Base-by-base conservation (phyloP, 768 basidiomycete species). In the Auricularia heimuer region DNA sequence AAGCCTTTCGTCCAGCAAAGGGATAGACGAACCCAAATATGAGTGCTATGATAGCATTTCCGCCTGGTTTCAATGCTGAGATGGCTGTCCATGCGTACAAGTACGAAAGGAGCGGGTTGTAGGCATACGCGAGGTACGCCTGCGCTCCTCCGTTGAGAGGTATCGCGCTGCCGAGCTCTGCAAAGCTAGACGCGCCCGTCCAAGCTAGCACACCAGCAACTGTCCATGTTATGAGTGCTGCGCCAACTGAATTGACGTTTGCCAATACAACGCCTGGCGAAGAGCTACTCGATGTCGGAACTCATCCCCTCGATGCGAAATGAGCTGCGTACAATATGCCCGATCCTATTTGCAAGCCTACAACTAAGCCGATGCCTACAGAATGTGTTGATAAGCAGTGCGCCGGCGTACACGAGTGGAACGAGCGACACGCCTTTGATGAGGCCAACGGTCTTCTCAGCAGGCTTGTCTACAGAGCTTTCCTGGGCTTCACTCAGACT, bases 11-110 rank as follows among this genome's bases (percentile, higher is more conserved):
- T 64, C 33, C 66, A 66, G 39, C 47, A 67, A 18, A 63, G 45
- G 34, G 65, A 45, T 2, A 18, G 58, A 62, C 63, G 1, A 33
- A 68, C 70, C 88, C 85, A 73, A 92, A 92, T 63, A 93, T 94
- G 58, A 98, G 85, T 54, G 88, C 86, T 61, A 96, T 87, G 44
- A 96, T 92, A 1, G 95, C 91, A 70, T 85, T 88, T 47, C 82
- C 75, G 64, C 91, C 90, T 71, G 94, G 94, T 71, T 88, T 94
- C 18, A 96, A 77, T 16, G 90, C 89, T 47, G 90, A 88, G 64
- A 95, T 95, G 3, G 92, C 89, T 14, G 93, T 94, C 93, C 94
- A 99, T 16, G 94, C 88, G 76, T 92, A 99, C 10, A 97, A 81
- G 73, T 93, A 99, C 7, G 94, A 92, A 45, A 88, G 78, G 18